These are phyloP conservation scores for Triticum dicoccoides DNA, from an alignment of 176 grass and related monocot species.

Conservation along the genomic window DNA sequence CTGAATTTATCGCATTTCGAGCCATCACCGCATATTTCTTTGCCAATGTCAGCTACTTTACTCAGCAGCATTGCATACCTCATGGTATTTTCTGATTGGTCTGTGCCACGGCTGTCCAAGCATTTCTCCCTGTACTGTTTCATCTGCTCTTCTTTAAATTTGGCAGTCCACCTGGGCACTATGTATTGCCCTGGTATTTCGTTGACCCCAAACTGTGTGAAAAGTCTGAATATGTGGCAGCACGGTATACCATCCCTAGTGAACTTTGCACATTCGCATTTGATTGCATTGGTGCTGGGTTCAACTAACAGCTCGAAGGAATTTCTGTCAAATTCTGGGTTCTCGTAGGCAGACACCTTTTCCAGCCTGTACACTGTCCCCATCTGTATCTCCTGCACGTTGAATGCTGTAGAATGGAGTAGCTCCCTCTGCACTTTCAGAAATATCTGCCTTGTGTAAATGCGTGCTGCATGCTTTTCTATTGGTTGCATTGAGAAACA, in stretches of 20 bases:
- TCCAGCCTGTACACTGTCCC: background rate
- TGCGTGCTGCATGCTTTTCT: constrained; percentile 4
- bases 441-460: constrained; percentile 35
- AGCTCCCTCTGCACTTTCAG: constrained; percentile 21
- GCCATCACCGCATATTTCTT: constrained; percentile 4
- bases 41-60: constrained; percentile 8
- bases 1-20: constrained; percentile 14
- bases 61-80: constrained; percentile 23
- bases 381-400: constrained; percentile 7
- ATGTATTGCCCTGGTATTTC: constrained; percentile 26
- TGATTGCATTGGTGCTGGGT: background rate
- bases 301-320: constrained; percentile 21
- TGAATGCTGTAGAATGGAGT: constrained; percentile 14
- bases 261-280: constrained; percentile 33
- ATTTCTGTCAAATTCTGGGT: constrained; percentile 1
- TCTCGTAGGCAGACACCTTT: background rate
- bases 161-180: constrained; percentile 33
- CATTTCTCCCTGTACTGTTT: background rate
- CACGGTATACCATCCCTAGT: constrained; percentile 32
- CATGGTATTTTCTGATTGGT: constrained; percentile 14
- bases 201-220: constrained; percentile 26
- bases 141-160: constrained; percentile 8
- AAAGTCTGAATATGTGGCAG: constrained; percentile 39
- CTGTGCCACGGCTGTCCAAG: background rate
- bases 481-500: constrained; percentile 4